Percentiles rank a stretch among this genome's conserved stretches.
Evolutionary conservation across 148 eudicot species (phyloP).

Genomic region (Polygonum aviculare): DNA sequence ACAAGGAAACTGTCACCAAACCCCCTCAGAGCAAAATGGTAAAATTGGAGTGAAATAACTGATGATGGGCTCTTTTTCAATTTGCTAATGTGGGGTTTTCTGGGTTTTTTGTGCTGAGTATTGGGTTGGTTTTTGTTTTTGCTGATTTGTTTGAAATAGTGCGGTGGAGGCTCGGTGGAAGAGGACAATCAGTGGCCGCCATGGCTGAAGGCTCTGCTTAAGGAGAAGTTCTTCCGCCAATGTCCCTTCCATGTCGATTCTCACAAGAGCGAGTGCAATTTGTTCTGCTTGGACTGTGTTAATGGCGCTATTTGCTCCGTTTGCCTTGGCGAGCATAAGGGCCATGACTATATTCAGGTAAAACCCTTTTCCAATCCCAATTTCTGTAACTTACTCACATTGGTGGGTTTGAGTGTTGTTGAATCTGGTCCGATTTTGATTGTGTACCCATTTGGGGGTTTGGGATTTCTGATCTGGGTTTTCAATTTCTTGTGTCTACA

Average conservation of each 20-base stretch:
- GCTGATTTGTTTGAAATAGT: background rate
- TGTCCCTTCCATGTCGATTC: constrained; percentile 1
- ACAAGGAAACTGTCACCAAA: background rate
- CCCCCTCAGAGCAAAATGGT: background rate
- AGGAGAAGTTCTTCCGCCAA: constrained; percentile 10
- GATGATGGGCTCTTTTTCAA: background rate
- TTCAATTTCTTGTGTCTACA: background rate
- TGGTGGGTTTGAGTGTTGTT: background rate
- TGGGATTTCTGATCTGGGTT: background rate
- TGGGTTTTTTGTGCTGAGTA: background rate
- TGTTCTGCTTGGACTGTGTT: constrained; percentile 8
- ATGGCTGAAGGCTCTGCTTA: constrained; percentile 5
- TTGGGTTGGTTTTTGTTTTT: background rate
- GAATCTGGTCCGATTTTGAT: background rate
- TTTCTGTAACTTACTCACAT: background rate
- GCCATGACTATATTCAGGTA: constrained; percentile 6
- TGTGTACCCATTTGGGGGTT: background rate
- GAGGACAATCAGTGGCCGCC: constrained; percentile 10
- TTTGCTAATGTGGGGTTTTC: background rate
- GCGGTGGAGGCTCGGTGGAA: background rate
- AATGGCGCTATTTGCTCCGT: constrained; percentile 9
- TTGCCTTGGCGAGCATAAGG: constrained; percentile 2
- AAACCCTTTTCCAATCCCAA: background rate
- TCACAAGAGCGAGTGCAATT: constrained; percentile 9
- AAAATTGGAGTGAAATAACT: no score